Evolutionary conservation across 169 alveolate species (phyloP), one percentile per base, ranked within the genome.

Genomic region (Hammondia hammondi): DNA sequence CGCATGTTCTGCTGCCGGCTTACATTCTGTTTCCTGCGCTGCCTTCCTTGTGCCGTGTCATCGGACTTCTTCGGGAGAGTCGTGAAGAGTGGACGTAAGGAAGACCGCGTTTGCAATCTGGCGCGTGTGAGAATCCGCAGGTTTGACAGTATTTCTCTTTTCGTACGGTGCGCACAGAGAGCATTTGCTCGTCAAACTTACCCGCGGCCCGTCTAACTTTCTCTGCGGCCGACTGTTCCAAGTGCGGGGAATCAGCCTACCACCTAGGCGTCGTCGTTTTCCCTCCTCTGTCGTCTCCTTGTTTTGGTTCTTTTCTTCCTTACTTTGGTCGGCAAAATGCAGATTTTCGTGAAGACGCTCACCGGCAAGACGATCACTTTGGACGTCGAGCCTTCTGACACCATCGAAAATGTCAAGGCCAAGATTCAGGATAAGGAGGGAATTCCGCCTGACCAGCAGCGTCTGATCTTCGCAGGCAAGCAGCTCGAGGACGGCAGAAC

Each of bases 401-500:
- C 99, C 48, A 99, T 99, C 96, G 99, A 99, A 32, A 56, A 72
- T 56, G 98, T 96, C 94, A 97, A 93, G 96, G 98, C 97, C 70
- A 94, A 95, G 93, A 96, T 96, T 46, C 97, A 96, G 91, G 96
- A 95, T 85, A 94, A 91, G 94, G 97, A 94, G 90, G 98, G 97
- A 70, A 98, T 99, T 93, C 99, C 99, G 57, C 99, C 99, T 46
- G 99, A 99, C 96, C 99, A 99, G 97, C 99, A 99, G 96, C 99
- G 99, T 97, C 97, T 99, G 95, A 99, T 99, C 96, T 99, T 99
- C 96, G 99, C 99, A n/a, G 99, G 99, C 95, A 99, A 99, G 97
- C 99, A 99, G 97, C 96, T 99, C 95, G 99, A 99, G 96, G 99
- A 99, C 95, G 99, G 99, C 88, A 97, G 99, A 93, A 99, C 99